These are phyloP conservation scores for Colletotrichum lentis DNA, from an alignment of 2,329 filamentous ascomycete genomes.

Conservation along the genomic window DNA sequence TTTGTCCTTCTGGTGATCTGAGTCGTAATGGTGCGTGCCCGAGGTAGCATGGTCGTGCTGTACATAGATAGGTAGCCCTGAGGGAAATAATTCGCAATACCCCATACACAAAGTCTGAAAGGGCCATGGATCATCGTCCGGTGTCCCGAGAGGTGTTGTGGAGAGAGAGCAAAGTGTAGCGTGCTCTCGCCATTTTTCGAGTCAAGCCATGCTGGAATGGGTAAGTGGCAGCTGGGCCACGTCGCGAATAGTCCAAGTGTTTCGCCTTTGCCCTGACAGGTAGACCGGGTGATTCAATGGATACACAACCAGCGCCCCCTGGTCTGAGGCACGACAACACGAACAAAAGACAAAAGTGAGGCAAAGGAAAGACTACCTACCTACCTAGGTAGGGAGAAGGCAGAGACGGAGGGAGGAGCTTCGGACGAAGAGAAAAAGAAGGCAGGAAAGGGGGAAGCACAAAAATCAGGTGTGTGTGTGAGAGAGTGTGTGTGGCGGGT, in stretches of 20 bases:
- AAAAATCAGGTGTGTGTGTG: neutral
- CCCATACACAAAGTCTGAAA: conserved; percentile 25
- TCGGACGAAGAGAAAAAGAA: conserved; percentile 18
- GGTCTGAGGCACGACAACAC: conserved; percentile 22
- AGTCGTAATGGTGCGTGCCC: neutral
- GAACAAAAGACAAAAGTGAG: conserved; percentile 5
- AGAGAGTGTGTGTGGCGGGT: conserved; percentile 1
- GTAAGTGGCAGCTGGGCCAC: conserved; percentile 27
- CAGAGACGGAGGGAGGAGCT: neutral
- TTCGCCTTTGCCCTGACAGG: conserved; percentile 30
- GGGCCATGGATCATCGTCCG: conserved; percentile 35
- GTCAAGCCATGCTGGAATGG: conserved; percentile 34
- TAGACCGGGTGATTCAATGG: conserved; percentile 2
- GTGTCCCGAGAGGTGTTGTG: conserved; percentile 28
- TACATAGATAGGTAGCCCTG: conserved; percentile 4
- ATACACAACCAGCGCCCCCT: neutral
- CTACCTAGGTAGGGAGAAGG: neutral
- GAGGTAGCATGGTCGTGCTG: conserved; percentile 2
- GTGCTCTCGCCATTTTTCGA: conserved; percentile 35
- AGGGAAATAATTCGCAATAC: conserved; percentile 30
- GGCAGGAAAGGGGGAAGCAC: neutral
- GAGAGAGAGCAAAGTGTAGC: conserved; percentile 15
- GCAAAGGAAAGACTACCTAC: conserved; percentile 8
- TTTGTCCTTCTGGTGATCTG: neutral
- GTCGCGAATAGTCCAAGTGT: conserved; percentile 31